These are phyloP conservation scores for Aspergillus eucalypticola DNA, from an alignment of 2,329 filamentous ascomycete species.

Conservation along the genomic window DNA sequence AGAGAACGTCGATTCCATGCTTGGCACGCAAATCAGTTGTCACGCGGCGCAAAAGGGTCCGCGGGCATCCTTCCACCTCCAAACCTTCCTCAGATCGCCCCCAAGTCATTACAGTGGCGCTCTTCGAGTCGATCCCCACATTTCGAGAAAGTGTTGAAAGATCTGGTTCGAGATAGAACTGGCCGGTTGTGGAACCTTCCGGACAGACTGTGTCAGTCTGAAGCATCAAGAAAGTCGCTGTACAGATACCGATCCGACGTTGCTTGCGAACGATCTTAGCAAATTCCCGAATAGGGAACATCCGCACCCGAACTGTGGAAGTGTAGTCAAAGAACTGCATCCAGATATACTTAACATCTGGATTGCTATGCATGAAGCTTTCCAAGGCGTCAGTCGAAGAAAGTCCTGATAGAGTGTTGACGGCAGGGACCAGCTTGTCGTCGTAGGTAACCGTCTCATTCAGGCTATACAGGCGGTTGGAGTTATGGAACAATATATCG, in stretches of 20 bases:
- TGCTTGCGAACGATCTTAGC: slow-evolving; percentile 49
- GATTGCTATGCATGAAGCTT: slow-evolving; percentile 53
- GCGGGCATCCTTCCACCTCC: slow-evolving; percentile 62
- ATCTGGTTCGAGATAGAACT: slow-evolving; percentile 68
- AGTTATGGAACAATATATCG: slow-evolving; percentile 73
- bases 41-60: slow-evolving; percentile 60
- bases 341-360: slow-evolving; percentile 65
- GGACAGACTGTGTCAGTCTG: slow-evolving; percentile 63
- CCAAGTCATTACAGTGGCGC: slow-evolving; percentile 67
- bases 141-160: slow-evolving; percentile 62
- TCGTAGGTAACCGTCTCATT: slow-evolving; percentile 37
- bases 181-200: slow-evolving; percentile 60
- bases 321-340: slow-evolving; percentile 79
- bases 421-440: slow-evolving; percentile 5
- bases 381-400: slow-evolving; percentile 35
- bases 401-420: neutral
- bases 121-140: slow-evolving; percentile 55
- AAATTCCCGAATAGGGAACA: slow-evolving; percentile 65
- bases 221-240: slow-evolving; percentile 65
- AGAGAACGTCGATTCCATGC: slow-evolving; percentile 58
- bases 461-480: slow-evolving; percentile 72
- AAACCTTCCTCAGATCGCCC: slow-evolving; percentile 62
- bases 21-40: slow-evolving; percentile 56
- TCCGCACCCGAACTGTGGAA: slow-evolving; percentile 64
- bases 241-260: slow-evolving; percentile 62